A percentile compares a stretch with the other conserved stretches of the same genome.
Evolutionary conservation across 345 rosid genomes (phyloP).

Genomic region (Psidium guajava): DNA sequence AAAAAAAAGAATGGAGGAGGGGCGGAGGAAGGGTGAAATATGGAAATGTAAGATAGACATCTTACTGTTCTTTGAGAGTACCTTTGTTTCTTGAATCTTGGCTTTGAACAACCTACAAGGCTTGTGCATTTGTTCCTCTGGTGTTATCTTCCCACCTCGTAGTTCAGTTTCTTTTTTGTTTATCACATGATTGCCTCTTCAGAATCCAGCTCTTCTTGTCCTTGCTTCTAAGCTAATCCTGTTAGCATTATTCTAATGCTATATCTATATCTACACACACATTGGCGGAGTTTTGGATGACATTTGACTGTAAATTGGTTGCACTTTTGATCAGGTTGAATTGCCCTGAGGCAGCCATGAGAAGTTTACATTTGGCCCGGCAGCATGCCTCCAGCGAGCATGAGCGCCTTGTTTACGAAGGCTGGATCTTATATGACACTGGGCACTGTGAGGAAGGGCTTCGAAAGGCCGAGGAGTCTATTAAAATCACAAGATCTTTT

Average conservation of each 20-base stretch:
- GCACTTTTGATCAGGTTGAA: slow-evolving; percentile 49
- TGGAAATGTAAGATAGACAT: background rate
- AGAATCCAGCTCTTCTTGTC: background rate
- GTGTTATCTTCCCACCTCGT: background rate
- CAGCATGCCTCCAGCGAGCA: slow-evolving; percentile 80
- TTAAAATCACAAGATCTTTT: slow-evolving; percentile 72
- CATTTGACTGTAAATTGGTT: background rate
- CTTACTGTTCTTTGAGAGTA: background rate
- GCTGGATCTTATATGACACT: slow-evolving; percentile 96
- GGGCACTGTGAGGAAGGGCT: slow-evolving; percentile 96
- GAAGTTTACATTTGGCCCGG: slow-evolving; percentile 86
- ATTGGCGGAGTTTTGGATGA: background rate
- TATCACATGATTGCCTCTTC: background rate
- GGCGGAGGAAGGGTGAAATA: background rate
- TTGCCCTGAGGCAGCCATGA: slow-evolving; percentile 96
- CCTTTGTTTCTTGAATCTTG: background rate
- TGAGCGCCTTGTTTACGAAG: slow-evolving; percentile 89
- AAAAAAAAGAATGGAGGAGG: background rate
- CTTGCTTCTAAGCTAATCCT: background rate
- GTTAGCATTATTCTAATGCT: background rate
- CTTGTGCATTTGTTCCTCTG: background rate
- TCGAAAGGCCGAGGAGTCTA: slow-evolving; percentile 82
- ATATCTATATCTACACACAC: background rate
- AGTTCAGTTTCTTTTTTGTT: background rate
- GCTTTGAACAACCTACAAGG: background rate